Base-by-base conservation (phyloP, 345 rosid species). In the Moricandia arvensis region DNA sequence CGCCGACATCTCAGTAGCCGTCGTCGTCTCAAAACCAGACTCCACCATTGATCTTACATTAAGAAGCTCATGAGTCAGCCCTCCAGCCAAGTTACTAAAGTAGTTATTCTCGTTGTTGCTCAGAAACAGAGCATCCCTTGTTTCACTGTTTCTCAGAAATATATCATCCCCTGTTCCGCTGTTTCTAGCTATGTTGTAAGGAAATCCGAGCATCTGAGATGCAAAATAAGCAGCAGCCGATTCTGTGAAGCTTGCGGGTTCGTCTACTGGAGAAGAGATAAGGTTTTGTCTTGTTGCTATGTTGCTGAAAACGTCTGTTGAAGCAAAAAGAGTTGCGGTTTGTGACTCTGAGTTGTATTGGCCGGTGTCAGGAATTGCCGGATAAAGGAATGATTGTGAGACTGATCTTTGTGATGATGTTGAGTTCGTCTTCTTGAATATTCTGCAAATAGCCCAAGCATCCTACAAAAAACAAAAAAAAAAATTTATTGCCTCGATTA, bases 381-480 rank as follows among this genome's bases (percentile, higher is more conserved):
- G 70, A 61, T 51, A 71, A 16, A 72, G 21, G 91, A 89, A 86
- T 30, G 96, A 81, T 33, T 85, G 88, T 29, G 88, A 84, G 10
- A 85, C 64, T 61, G 96, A 83, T 83, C 87, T 85, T 49, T 90
- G 98, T 16, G 94, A 87, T 77, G 81, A 72, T 18, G 85, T 80
- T 5, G 96, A 77, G 45, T 84, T 91, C 4, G 88, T 84, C 78
- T 94, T 94, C 87, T 87, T 94, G 85, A 94, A 94, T 80, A 94
- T 94, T 87, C 93, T 87, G 16, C 98, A 94, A 34, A 94, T 94
- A 63, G 98, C 98, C 97, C 98, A 94, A 1, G 95, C 86, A 66
- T 91, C 98, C 96, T 94, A 83, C 47, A 62, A 27, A 59, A 71
- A 7, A 29, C n/a, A 55, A 9, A 8, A 0, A 41, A n/a, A n/a